Evolutionary conservation across 345 rosid genomes (phyloP).

Genomic region (Pugionium dolabratum): DNA sequence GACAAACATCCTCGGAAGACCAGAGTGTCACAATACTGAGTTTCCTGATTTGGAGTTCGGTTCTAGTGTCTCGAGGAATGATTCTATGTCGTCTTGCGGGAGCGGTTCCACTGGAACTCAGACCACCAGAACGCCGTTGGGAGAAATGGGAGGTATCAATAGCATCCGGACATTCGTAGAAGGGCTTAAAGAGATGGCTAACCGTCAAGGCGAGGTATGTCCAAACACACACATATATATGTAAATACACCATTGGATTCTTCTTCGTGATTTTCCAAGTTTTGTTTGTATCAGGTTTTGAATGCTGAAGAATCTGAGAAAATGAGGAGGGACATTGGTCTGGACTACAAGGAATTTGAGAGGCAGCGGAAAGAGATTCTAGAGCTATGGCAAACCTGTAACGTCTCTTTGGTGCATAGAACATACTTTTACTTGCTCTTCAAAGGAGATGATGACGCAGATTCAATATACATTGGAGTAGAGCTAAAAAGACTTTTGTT

Average conservation of each 20-base stretch:
- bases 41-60: slow-evolving; percentile 51
- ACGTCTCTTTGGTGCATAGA: slow-evolving; percentile 81
- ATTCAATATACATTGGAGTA: slow-evolving; percentile 91
- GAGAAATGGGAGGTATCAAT: slow-evolving; percentile 62
- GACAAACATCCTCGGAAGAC: slow-evolving; percentile 61
- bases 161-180: slow-evolving; percentile 75
- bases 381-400: slow-evolving; percentile 90
- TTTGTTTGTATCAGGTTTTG: slow-evolving; percentile 21
- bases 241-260: neutral
- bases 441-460: slow-evolving; percentile 78
- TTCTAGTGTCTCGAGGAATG: slow-evolving; percentile 57
- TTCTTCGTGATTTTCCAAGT: slow-evolving; percentile 2
- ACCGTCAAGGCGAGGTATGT: slow-evolving; percentile 42
- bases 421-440: slow-evolving; percentile 92
- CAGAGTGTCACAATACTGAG: slow-evolving; percentile 50
- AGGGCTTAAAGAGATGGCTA: slow-evolving; percentile 79
- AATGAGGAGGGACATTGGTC: slow-evolving; percentile 53
- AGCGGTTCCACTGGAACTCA: slow-evolving; percentile 53
- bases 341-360: slow-evolving; percentile 70
- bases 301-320: slow-evolving; percentile 17
- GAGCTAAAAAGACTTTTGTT: slow-evolving; percentile 87
- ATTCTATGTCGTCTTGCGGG: slow-evolving; percentile 73
- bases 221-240: neutral
- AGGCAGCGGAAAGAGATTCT: slow-evolving; percentile 63
- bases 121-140: slow-evolving; percentile 28